These are phyloP conservation scores for Crithidia expoeki DNA, from an alignment of 208 protist genomes.

Conservation along the genomic window DNA sequence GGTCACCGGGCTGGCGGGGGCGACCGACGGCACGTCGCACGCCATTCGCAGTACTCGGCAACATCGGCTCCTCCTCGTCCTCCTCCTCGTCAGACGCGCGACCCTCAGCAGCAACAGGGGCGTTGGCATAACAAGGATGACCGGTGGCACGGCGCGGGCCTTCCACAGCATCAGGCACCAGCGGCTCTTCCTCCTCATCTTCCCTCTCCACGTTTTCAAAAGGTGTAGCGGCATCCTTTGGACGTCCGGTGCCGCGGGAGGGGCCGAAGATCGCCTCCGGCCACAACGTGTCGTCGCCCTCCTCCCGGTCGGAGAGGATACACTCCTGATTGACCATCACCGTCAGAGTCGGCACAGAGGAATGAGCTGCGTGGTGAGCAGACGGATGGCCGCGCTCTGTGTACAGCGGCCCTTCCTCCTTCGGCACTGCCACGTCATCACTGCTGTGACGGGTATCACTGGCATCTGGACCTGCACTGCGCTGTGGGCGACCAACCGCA, in stretches of 20 bases:
- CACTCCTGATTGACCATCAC: constrained; percentile 6
- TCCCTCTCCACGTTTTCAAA: not conserved
- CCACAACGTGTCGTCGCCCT: constrained; percentile 10
- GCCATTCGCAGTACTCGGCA: not conserved
- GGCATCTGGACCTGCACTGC: not conserved
- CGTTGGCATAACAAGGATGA: not conserved
- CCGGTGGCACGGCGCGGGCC: constrained; percentile 13
- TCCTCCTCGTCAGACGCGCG: constrained; percentile 1
- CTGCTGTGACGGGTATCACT: not conserved
- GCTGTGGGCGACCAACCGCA: not conserved
- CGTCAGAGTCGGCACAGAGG: not conserved
- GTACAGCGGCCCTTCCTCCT: not conserved
- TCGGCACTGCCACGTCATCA: not conserved
- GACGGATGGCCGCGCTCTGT: not conserved
- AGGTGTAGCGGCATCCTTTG: not conserved
- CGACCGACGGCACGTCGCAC: constrained; percentile 10
- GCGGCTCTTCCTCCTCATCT: not conserved
- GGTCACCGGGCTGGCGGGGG: not conserved
- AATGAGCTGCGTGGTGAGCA: not conserved
- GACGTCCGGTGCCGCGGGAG: not conserved
- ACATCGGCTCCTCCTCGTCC: constrained; percentile 31
- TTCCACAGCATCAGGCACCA: not conserved
- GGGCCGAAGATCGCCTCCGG: constrained; percentile 12
- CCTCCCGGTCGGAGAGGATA: constrained; percentile 12
- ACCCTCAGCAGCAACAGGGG: not conserved